A percentile compares a stretch with the other conserved stretches of the same genome.
Conservation (phyloP, 108 stramenopile species). For the Cyclotella cryptica region DNA sequence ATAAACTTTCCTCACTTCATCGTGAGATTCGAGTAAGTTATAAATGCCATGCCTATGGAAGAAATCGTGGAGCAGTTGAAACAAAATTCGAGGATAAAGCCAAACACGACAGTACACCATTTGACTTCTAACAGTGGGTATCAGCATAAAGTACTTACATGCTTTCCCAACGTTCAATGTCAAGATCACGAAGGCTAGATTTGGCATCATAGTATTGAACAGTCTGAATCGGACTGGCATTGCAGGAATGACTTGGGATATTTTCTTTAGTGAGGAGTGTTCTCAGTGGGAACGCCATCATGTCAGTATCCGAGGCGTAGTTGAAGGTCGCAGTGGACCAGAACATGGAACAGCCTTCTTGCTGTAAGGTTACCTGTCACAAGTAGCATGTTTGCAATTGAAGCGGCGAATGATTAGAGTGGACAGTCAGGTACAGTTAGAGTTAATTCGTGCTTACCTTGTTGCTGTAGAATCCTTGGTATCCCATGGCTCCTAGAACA, state of each 20-base stretch:
- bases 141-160: constrained; percentile 19
- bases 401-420: neutral
- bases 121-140: neutral
- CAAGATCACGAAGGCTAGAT: constrained; percentile 25
- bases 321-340: constrained; percentile 67
- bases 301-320: constrained; percentile 17
- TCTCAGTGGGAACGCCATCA: constrained; percentile 51
- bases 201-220: constrained; percentile 37
- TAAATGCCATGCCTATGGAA: constrained; percentile 36
- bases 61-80: neutral
- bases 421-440: neutral
- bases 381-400: neutral
- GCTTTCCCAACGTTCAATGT: constrained; percentile 56
- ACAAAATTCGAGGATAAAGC: too few species aligned
- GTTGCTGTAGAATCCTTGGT: constrained; percentile 56
- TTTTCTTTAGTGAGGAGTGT: constrained; percentile 24
- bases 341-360: constrained; percentile 77
- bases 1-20: constrained; percentile 54
- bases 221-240: neutral
- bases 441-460: constrained; percentile 11
- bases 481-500: constrained; percentile 33
- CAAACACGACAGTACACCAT: neutral
- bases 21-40: constrained; percentile 44
- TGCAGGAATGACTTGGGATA: neutral
- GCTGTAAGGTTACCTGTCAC: constrained; percentile 29